Evolutionary conservation across 768 basidiomycete species (phyloP).

Genomic region (Leccinum aurantiacum): DNA sequence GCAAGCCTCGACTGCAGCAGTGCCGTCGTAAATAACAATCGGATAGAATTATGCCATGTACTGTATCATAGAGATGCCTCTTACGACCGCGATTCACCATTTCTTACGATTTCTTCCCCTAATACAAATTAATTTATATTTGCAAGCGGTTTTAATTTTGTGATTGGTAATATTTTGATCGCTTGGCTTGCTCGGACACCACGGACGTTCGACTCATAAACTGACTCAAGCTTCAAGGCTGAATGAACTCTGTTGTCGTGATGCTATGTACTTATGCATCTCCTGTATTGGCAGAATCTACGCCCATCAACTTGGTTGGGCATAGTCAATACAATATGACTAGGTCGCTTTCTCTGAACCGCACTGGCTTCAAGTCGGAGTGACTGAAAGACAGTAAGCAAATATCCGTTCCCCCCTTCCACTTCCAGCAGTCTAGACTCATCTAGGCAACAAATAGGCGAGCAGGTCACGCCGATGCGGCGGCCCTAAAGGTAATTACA

Average conservation of each 20-base stretch:
- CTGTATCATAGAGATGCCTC: slow-evolving; percentile 17
- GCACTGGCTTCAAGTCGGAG: neutral
- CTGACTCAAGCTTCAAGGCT: too few species aligned
- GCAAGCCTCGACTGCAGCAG: slow-evolving; percentile 22
- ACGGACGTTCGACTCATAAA: neutral
- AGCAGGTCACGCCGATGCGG: slow-evolving; percentile 1
- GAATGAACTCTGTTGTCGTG: neutral
- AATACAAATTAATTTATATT: slow-evolving; percentile 7
- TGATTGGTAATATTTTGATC: neutral
- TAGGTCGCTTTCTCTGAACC: neutral
- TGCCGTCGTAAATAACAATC: slow-evolving; percentile 2
- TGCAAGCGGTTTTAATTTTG: neutral
- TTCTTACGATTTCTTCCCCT: slow-evolving; percentile 4
- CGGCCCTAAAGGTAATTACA: slow-evolving; percentile 1
- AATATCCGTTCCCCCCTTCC: neutral
- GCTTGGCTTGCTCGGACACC: slow-evolving; percentile 3
- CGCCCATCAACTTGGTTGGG: neutral
- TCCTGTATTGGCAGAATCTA: neutral
- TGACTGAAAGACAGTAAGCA: neutral
- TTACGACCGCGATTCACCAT: slow-evolving; percentile 6
- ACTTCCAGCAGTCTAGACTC: neutral
- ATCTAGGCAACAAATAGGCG: neutral
- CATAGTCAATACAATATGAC: neutral
- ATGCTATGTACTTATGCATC: neutral
- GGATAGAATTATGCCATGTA: slow-evolving; percentile 21